These are phyloP conservation scores for Lentinula lateritia DNA, from an alignment of 768 basidiomycete species.

Conservation along the genomic window DNA sequence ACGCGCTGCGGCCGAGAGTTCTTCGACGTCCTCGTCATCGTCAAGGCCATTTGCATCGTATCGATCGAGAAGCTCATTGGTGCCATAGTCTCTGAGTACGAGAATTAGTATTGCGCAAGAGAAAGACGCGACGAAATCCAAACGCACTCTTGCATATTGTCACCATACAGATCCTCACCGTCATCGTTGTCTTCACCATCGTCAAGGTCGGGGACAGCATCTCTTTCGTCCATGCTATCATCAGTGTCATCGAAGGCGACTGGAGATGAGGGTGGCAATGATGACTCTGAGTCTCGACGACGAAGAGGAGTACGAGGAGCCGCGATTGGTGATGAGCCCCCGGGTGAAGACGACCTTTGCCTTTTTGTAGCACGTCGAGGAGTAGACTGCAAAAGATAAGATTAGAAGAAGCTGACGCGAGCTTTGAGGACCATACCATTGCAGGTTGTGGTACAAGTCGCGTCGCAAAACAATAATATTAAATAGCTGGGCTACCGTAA, in stretches of 20 bases:
- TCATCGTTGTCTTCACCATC: conserved; percentile 74
- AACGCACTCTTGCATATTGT: conserved; percentile 67
- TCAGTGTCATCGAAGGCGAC: conserved; percentile 84
- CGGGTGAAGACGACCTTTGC: conserved; percentile 49
- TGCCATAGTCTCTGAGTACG: conserved; percentile 69
- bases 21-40: conserved; percentile 69
- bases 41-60: conserved; percentile 88
- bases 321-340: conserved; percentile 43
- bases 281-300: conserved; percentile 62
- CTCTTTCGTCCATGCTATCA: conserved; percentile 68
- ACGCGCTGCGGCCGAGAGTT: conserved; percentile 62
- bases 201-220: conserved; percentile 59
- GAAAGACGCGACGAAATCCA: conserved; percentile 10
- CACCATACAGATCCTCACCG: conserved; percentile 90
- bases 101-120: conserved; percentile 6
- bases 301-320: conserved; percentile 37
- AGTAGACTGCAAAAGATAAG: conserved; percentile 24
- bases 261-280: conserved; percentile 84
- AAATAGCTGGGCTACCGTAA: background rate
- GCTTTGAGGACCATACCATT: conserved; percentile 28
- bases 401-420: conserved; percentile 4
- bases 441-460: background rate
- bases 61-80: conserved; percentile 74
- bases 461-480: background rate
- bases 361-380: conserved; percentile 54